These are phyloP conservation scores for Eucalyptus pauciflora DNA, from an alignment of 345 rosid genomes.

Conservation along the genomic window DNA sequence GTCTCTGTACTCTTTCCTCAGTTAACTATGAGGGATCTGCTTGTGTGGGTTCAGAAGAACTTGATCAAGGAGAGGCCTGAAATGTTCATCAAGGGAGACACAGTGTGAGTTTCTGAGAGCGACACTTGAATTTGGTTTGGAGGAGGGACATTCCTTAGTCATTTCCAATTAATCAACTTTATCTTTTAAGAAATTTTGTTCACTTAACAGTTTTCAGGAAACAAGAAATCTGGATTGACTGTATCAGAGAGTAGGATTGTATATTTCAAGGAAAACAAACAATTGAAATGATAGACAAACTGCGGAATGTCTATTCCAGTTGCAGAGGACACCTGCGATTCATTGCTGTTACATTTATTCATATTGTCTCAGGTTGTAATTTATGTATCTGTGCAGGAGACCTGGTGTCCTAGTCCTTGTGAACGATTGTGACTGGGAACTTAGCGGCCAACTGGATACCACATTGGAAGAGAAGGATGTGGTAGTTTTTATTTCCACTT, in stretches of 20 bases:
- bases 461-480: slow-evolving; percentile 72
- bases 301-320: neutral
- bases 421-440: slow-evolving; percentile 97
- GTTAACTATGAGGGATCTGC: slow-evolving; percentile 81
- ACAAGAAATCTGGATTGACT: neutral
- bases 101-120: slow-evolving; percentile 52
- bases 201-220: neutral
- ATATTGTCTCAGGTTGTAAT: neutral
- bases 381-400: slow-evolving; percentile 45
- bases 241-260: neutral
- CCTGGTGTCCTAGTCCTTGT: slow-evolving; percentile 87
- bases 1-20: slow-evolving; percentile 1
- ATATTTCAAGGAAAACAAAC: neutral
- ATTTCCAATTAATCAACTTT: neutral
- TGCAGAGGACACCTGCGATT: neutral
- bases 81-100: slow-evolving; percentile 92
- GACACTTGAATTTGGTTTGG: neutral
- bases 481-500: slow-evolving; percentile 84
- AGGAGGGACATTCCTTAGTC: neutral
- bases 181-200: neutral
- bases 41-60: slow-evolving; percentile 60
- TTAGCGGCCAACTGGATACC: slow-evolving; percentile 81
- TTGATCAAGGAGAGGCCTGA: slow-evolving; percentile 95
- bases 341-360: neutral
- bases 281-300: neutral